A percentile compares a stretch with the other conserved stretches of the same genome.
These are phyloP conservation scores for Colletotrichum musae DNA, from an alignment of 2,329 filamentous ascomycete species.

Conservation along the genomic window DNA sequence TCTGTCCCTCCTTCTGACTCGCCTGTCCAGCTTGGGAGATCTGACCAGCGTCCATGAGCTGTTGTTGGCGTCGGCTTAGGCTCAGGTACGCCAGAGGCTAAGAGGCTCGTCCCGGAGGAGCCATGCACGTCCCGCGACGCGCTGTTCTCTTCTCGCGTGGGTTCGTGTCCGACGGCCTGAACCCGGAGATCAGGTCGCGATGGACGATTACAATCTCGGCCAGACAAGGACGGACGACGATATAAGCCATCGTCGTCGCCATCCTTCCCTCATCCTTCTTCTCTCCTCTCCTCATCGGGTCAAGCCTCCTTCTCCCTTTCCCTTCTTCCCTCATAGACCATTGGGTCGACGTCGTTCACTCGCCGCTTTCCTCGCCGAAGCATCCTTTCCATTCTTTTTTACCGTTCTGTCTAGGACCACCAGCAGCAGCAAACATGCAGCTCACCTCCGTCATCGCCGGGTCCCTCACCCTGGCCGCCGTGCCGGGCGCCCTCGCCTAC, in stretches of 20 bases:
- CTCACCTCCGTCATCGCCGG: conserved; percentile 37
- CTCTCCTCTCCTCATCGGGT: conserved; percentile 5
- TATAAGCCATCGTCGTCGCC: conserved; percentile 27
- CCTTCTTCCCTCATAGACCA: not conserved
- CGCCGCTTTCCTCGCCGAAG: conserved; percentile 4
- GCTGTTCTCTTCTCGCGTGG: not conserved
- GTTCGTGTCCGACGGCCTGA: conserved; percentile 13
- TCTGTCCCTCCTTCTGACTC: not conserved
- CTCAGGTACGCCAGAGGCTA: conserved; percentile 21
- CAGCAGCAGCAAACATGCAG: conserved; percentile 26
- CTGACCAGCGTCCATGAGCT: not conserved
- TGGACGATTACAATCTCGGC: not conserved
- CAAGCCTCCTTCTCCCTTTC: conserved; percentile 20
- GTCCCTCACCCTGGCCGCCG: conserved; percentile 37
- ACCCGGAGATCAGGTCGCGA: not conserved
- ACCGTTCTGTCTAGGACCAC: not conserved
- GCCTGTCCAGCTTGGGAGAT: conserved; percentile 11
- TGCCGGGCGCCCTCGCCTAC: conserved; percentile 38
- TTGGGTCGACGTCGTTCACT: conserved; percentile 26
- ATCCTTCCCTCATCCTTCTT: not conserved
- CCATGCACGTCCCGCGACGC: conserved; percentile 26
- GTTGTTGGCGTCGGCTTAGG: not conserved
- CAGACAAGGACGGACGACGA: not conserved
- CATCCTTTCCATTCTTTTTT: not conserved
- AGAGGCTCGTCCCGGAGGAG: conserved; percentile 26